Evolutionary conservation across 2,329 filamentous ascomycete species (phyloP), one percentile per base, ranked within the genome.

Genomic region (Emmonsiellopsis sp.): DNA sequence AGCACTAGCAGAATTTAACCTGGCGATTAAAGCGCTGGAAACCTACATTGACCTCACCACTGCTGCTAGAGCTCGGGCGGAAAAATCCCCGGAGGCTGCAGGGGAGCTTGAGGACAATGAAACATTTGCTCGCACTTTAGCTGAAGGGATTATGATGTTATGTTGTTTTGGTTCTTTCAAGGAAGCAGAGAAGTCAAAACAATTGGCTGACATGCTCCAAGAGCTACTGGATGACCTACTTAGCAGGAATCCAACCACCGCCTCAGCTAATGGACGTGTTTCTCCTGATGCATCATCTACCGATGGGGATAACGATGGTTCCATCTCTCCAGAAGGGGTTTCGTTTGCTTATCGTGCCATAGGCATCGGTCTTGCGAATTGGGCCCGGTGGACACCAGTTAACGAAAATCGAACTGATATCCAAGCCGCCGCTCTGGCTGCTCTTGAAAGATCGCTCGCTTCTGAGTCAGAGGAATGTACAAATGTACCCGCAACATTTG

Each of bases 1-100:
- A 15, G 82, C 89, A 2, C 77, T 96, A 15, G 89, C 90, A 7
- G 92, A 98, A 61, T 97, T 96, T 60, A 89, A 95, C 53, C 75
- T 97, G 48, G 91, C 91, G 1, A 84, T 95, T 67, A 90, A 90
- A 65, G 88, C 93, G 0, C 88, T 96, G 58, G 87, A 95, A 67
- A 91, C 91, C 0, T 98, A 97, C 68, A 76, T 95, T 38, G 88
- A 94, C 52, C 87, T 98, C 58, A 82, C 95, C 53, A 86, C 85
- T 57, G 87, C 87, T 65, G 89, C 86, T 54, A 95, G 92, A 70
- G 87, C 89, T 16, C 81, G 91, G 41, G 83, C 89, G 2, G 83
- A 88, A 62, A 94, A 95, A 71, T 75, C 75, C 26, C 78, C 67
- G 1, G 62, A 71, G n/a, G 66, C 63, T 13, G 84, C 82, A 1